phyloP scores from a whole-genome alignment of 768 basidiomycete species.

The Lactifluus pinguis region DNA sequence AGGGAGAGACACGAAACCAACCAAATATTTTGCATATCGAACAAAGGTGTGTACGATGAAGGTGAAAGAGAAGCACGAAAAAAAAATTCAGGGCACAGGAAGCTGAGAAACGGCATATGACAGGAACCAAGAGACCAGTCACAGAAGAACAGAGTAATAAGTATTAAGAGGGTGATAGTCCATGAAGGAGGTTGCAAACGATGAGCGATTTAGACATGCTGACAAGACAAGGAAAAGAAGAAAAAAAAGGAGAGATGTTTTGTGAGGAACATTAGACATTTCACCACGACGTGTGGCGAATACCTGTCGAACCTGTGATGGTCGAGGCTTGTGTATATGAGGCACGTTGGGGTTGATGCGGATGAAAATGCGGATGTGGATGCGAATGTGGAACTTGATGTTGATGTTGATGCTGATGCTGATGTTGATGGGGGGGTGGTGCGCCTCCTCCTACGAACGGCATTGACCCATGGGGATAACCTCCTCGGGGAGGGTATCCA shows the following conservation, averaged over 20 bases:
- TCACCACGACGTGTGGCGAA: slow-evolving; percentile 17
- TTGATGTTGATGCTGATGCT: not conserved
- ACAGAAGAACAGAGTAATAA: slow-evolving; percentile 14
- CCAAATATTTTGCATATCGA: slow-evolving; percentile 6
- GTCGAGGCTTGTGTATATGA: not conserved
- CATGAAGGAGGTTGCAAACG: slow-evolving; percentile 1
- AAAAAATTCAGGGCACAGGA: not conserved
- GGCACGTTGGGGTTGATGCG: slow-evolving; percentile 3
- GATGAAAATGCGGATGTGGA: slow-evolving; percentile 1
- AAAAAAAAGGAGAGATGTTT: not conserved
- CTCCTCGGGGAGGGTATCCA: slow-evolving; percentile 4
- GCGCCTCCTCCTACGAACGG: not conserved
- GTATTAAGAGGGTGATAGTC: slow-evolving; percentile 1
- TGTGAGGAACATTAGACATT: not conserved
- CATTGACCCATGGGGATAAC: not conserved
- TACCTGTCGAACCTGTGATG: slow-evolving; percentile 17
- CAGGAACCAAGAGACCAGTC: slow-evolving; percentile 1
- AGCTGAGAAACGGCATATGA: not conserved
- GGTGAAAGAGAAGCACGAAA: not conserved
- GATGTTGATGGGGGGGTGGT: not conserved
- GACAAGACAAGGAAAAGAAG: not conserved
- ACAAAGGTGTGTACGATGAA: not conserved
- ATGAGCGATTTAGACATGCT: slow-evolving; percentile 8
- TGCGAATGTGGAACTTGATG: not conserved
- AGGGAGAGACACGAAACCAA: not conserved